Evolutionary conservation across 2,329 filamentous ascomycete species (phyloP).

Genomic region (Cytospora chrysosperma): DNA sequence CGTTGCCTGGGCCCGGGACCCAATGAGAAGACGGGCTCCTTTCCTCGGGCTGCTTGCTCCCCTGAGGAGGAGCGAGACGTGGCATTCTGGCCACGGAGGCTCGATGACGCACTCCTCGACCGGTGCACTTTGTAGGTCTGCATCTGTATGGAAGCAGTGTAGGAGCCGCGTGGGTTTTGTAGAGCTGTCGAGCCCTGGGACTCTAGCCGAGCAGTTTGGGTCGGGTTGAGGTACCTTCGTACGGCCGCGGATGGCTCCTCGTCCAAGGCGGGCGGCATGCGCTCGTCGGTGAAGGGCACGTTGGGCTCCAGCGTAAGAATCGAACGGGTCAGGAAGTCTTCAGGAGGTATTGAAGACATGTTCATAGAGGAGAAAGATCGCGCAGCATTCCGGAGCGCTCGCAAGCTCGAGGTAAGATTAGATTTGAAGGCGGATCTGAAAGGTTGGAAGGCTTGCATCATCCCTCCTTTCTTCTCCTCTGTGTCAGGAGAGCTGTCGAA

Average conservation of each 20-base stretch:
- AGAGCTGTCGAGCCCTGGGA: constrained; percentile 32
- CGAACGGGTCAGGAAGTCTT: constrained; percentile 66
- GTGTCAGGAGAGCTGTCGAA: constrained; percentile 36
- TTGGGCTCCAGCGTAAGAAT: constrained; percentile 66
- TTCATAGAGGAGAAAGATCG: constrained; percentile 63
- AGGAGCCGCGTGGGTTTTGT: constrained; percentile 36
- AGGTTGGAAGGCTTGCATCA: constrained; percentile 40
- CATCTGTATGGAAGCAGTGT: constrained; percentile 70
- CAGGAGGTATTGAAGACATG: constrained; percentile 61
- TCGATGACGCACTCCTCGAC: constrained; percentile 41
- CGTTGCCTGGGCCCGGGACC: constrained; percentile 57
- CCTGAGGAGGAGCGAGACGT: constrained; percentile 14
- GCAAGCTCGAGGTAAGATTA: constrained; percentile 65
- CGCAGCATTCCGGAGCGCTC: constrained; percentile 63
- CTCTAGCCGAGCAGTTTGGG: constrained; percentile 49
- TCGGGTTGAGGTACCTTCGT: constrained; percentile 67
- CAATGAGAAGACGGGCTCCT: constrained; percentile 32
- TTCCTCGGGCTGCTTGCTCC: constrained; percentile 31
- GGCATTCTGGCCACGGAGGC: constrained; percentile 27
- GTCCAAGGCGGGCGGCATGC: constrained; percentile 59
- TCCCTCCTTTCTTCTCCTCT: constrained; percentile 29
- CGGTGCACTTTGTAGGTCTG: constrained; percentile 65
- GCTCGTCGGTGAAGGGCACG: constrained; percentile 67
- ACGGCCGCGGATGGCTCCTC: constrained; percentile 66
- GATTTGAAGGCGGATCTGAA: constrained; percentile 64